phyloP scores from a whole-genome alignment of 257 asterid genomes.

The Solanum piurae region DNA sequence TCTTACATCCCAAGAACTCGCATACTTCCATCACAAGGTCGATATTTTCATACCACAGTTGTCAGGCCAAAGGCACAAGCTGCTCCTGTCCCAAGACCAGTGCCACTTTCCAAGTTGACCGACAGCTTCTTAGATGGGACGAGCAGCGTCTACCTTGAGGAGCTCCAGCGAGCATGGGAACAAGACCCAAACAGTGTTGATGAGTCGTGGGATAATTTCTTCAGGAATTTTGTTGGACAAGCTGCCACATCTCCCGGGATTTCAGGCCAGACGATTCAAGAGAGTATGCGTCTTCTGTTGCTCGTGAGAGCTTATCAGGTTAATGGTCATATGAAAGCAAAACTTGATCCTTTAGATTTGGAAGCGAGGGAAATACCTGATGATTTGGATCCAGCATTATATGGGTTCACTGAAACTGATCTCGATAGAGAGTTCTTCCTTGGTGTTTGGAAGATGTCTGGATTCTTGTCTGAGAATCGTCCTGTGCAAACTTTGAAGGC shows the following conservation, averaged over 20 bases:
- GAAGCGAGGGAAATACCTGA: conserved; percentile 17
- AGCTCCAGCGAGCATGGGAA: conserved; percentile 32
- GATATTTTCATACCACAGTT: conserved; percentile 11
- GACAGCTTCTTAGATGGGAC: conserved; percentile 28
- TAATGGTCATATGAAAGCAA: conserved; percentile 28
- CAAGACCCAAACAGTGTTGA: conserved; percentile 26
- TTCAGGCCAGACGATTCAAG: conserved; percentile 28
- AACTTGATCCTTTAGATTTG: conserved; percentile 17
- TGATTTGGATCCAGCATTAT: conserved; percentile 19
- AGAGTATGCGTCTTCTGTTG: conserved; percentile 22
- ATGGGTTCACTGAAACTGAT: conserved; percentile 26
- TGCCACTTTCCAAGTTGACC: conserved; percentile 24
- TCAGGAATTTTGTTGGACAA: conserved; percentile 28
- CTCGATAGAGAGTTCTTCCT: conserved; percentile 26
- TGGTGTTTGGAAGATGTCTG: conserved; percentile 23
- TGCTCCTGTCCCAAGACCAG: conserved; percentile 22
- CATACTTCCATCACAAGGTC: conserved; percentile 5
- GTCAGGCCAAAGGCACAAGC: conserved; percentile 13
- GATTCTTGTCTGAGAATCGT: conserved; percentile 25
- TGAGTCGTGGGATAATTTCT: conserved; percentile 29
- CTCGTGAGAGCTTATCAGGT: conserved; percentile 24
- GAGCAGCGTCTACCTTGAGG: conserved; percentile 29
- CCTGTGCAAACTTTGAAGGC: conserved; percentile 24
- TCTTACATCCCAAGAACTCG: conserved; percentile 9
- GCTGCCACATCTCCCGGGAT: conserved; percentile 24